Evolutionary conservation across 352 stramenopile genomes (phyloP), one percentile per base, ranked within the genome.

Genomic region (Pythium monospermum): DNA sequence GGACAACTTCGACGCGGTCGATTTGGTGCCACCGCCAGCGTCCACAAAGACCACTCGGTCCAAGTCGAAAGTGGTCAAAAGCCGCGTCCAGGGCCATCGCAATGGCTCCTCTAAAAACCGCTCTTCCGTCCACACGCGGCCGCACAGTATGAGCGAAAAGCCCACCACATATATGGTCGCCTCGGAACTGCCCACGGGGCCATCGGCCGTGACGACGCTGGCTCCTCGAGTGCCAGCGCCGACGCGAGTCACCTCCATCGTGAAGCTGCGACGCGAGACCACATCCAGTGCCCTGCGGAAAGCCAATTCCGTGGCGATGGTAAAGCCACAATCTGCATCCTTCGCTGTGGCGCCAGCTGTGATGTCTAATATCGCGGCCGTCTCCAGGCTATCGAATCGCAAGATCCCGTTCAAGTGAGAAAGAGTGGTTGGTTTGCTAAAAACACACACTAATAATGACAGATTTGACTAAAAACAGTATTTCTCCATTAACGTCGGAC

Each of bases 211-310:
- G 12, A 47, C 54, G 27, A 57, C 58, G 15, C 33, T 66, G 15
- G 26, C 59, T 10, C 28, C 59, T 22, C 8, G 32, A 7, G 13
- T 10, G 16, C 23, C 39, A 8, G 25, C 31, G 4, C 15, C 52
- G 7, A 19, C 18, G 5, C 43, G 56, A 1, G 21, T 57, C 5
- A 63, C 39, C 11, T 56, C 58, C 10, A 45, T 68, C 25, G 57
- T 81, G 31, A 81, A 83, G 43, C 62, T 78, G 28, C 59, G 74
- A 19, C 65, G 68, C 5, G 71, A 85, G 58, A 83, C 69, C 2
- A 63, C 74, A 18, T 83, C 71, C 15, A 83, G 69, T 27, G 52
- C 64, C 18, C 52, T 83, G 16, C 83, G 82, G 64, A 83, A 83
- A 52, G 62, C 67, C 10, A 15, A 11, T 27, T 15, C 6, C 15